Evolutionary conservation across 805 yeast genomes (phyloP), one percentile per base, ranked within the genome.

Genomic region (Candida nanaspora): DNA sequence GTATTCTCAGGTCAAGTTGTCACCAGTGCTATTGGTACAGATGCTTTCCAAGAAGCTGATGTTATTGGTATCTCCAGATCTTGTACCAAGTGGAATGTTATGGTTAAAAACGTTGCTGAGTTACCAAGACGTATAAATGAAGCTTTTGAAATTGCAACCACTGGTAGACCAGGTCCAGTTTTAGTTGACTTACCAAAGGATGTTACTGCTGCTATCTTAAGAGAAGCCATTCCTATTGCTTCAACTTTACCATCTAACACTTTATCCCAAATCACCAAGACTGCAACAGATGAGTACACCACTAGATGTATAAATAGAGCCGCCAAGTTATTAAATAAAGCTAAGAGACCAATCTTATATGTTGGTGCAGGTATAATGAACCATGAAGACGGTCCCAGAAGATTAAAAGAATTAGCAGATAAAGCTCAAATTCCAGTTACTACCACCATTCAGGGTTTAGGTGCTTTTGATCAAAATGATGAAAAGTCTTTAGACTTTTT

Each of bases 1-100:
- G 98, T 91, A 16, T 93, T 93, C 67, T 78, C 96, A 4, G 98
- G 98, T 44, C 98, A 93, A 74, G 98, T 93, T 29, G 86, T 96
- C 43, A 93, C 98, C 28, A 67, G 82, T 41, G 89, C 96, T 34
- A 93, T 93, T 53, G 98, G 98, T 57, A 91, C 98, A 13, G 98
- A 93, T 63, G 95, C 98, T 22, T 93, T 93, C 82, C 98, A 93
- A 72, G 98, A 93, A 70, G 98, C 98, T 38, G 98, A 93, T 59
- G 94, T 91, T 40, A 78, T 93, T 36, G 98, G 98, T 54, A 93
- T 93, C 56, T 86, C 98, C 4, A 78, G 98, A 61, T 81, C 96
- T 7, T 93, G 98, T 72, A 88, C 98, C 46, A 93, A 93, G 65
- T 93, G 98, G 98, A 93, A 94, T 59, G 97, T 89, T 31, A 93